Evolutionary conservation across 139 green algal species (phyloP).

Genomic region (Spirogloea muscicola): DNA sequence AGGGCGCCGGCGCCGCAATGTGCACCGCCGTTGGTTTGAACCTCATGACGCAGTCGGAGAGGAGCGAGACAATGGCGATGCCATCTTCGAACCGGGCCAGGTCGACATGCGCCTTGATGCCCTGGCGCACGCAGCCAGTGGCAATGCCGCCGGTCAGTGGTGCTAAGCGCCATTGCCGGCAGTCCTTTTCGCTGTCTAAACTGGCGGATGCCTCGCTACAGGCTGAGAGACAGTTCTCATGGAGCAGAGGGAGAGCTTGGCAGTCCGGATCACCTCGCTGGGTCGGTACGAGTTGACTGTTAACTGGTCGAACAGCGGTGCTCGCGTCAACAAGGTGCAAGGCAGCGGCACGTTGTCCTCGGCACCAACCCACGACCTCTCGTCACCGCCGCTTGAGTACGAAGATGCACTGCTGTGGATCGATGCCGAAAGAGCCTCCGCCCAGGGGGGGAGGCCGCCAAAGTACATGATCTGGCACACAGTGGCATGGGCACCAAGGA

Average conservation of each 20-base stretch:
- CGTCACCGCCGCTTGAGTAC: not conserved
- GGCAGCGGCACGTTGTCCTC: not conserved
- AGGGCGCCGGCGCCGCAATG: too few species aligned
- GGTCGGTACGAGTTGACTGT: conserved; percentile 27
- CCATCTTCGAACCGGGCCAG: conserved; percentile 34
- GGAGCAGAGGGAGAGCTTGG: not conserved
- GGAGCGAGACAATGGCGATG: conserved; percentile 38
- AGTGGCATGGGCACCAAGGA: too few species aligned
- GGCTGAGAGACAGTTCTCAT: not conserved
- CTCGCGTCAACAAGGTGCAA: not conserved
- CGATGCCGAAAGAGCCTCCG: not conserved
- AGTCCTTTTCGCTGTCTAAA: not conserved
- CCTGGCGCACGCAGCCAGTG: not conserved
- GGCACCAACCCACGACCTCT: not conserved
- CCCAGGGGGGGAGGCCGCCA: conserved; percentile 2
- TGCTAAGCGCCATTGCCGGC: not conserved
- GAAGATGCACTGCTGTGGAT: conserved; percentile 1
- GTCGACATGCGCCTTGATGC: conserved; percentile 35
- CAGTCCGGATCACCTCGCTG: conserved; percentile 8
- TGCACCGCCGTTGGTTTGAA: too few species aligned
- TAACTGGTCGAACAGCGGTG: conserved; percentile 35
- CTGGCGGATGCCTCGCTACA: not conserved
- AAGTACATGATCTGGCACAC: conserved; percentile 24
- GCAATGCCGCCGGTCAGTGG: not conserved
- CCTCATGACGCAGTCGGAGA: conserved; percentile 16